Evolutionary conservation across 2,329 filamentous ascomycete species (phyloP).

Genomic region (Fusarium stilboides): DNA sequence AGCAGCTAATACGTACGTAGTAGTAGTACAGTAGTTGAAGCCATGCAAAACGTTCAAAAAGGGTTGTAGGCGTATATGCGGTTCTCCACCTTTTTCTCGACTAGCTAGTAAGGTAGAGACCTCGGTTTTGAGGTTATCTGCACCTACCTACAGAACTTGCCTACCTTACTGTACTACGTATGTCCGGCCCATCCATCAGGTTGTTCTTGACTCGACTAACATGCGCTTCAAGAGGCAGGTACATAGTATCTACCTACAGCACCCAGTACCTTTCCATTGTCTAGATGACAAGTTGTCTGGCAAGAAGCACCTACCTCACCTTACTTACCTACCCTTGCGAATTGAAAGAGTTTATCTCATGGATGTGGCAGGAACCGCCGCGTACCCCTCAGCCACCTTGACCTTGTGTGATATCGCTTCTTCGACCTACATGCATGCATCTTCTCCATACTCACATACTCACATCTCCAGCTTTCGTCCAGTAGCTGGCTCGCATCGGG

Average conservation of each 20-base stretch:
- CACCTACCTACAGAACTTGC: slow-evolving; percentile 15
- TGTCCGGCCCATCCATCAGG: slow-evolving; percentile 23
- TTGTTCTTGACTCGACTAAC: neutral
- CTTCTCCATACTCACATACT: slow-evolving; percentile 30
- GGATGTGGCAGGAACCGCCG: slow-evolving; percentile 21
- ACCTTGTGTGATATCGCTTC: slow-evolving; percentile 41
- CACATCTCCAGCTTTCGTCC: slow-evolving; percentile 31
- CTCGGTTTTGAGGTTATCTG: slow-evolving; percentile 36
- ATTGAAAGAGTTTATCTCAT: slow-evolving; percentile 20
- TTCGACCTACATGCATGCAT: slow-evolving; percentile 31
- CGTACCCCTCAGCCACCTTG: slow-evolving; percentile 33
- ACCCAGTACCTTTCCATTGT: neutral
- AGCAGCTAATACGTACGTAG: neutral
- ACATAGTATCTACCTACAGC: slow-evolving; percentile 1
- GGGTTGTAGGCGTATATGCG: neutral
- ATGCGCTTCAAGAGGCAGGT: slow-evolving; percentile 9
- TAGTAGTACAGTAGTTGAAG: neutral
- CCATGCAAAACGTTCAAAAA: neutral
- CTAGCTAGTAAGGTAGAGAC: slow-evolving; percentile 27
- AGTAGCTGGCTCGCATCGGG: slow-evolving; percentile 28
- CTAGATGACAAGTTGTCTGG: neutral
- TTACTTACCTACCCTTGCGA: neutral
- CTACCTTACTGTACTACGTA: neutral
- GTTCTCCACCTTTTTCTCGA: slow-evolving; percentile 28
- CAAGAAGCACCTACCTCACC: slow-evolving; percentile 7